A percentile compares a stretch with the other conserved stretches of the same genome.
Evolutionary conservation across 805 yeast genomes (phyloP).

Genomic region (Cyberlindnera saturnus): DNA sequence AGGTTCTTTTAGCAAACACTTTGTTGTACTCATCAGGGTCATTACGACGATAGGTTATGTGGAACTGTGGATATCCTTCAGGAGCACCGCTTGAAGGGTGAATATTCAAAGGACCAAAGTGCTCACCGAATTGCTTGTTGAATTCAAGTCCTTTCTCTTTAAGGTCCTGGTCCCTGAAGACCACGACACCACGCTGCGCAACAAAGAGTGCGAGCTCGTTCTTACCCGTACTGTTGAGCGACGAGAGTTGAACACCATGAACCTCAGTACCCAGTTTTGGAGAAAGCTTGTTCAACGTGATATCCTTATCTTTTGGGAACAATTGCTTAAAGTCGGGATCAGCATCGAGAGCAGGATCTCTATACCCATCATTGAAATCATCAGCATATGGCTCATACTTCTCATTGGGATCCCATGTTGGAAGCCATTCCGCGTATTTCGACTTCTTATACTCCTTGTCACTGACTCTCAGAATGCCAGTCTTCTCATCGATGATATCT

Average conservation of each 20-base stretch:
- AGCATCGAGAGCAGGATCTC: conserved; percentile 64
- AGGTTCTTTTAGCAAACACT: conserved; percentile 20
- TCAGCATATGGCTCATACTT: conserved; percentile 42
- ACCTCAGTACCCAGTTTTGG: conserved; percentile 70
- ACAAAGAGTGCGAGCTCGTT: conserved; percentile 65
- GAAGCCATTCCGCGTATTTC: conserved; percentile 51
- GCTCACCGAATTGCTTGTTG: conserved; percentile 45
- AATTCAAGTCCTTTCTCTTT: conserved; percentile 45
- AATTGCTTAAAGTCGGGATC: conserved; percentile 50
- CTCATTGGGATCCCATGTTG: conserved; percentile 62
- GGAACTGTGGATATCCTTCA: conserved; percentile 50
- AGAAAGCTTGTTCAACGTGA: conserved; percentile 38
- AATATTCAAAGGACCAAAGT: conserved; percentile 66
- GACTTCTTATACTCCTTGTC: conserved; percentile 32
- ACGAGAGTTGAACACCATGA: conserved; percentile 52
- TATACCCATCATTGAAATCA: conserved; percentile 40
- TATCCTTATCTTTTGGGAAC: conserved; percentile 32
- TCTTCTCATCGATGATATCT: conserved; percentile 37
- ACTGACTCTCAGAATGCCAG: conserved; percentile 42
- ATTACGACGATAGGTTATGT: conserved; percentile 49
- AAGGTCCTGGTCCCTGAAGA: conserved; percentile 63
- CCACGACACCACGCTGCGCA: conserved; percentile 65
- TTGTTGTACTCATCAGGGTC: conserved; percentile 28
- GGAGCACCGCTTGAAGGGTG: conserved; percentile 77
- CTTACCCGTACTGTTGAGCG: conserved; percentile 46